These are phyloP conservation scores for Macrolepiota dolichaula DNA, from an alignment of 768 basidiomycete genomes.

Conservation along the genomic window DNA sequence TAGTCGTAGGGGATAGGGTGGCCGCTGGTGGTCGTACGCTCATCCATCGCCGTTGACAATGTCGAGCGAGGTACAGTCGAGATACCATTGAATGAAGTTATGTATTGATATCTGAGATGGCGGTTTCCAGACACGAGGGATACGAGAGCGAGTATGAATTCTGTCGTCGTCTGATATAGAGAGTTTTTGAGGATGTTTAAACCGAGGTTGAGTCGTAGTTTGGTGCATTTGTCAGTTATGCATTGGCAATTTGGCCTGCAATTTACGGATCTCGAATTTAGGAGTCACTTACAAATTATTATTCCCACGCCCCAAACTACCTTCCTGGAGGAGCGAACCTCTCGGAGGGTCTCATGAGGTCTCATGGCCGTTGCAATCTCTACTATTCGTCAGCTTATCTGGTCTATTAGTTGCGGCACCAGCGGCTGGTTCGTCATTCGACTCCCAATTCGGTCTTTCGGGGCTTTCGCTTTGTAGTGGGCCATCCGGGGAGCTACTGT, in stretches of 20 bases:
- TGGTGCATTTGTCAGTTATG: not conserved
- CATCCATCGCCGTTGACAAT: constrained; percentile 27
- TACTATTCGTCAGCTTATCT: too few relatives aligned
- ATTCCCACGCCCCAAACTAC: not conserved
- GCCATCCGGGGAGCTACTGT: too few relatives aligned
- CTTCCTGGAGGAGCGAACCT: too few relatives aligned
- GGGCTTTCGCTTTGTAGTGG: too few relatives aligned
- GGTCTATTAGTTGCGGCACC: too few relatives aligned
- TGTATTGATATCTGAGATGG: not conserved
- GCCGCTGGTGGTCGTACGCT: constrained; percentile 29
- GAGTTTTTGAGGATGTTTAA: too few relatives aligned
- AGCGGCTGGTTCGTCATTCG: too few relatives aligned
- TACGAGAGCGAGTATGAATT: not conserved
- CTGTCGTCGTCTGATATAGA: too few relatives aligned
- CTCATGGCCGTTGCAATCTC: too few relatives aligned
- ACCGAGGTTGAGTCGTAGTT: not conserved
- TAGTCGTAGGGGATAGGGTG: not conserved
- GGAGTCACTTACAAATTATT: not conserved
- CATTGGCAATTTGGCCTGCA: not conserved
- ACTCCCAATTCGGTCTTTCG: too few relatives aligned
- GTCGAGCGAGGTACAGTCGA: not conserved
- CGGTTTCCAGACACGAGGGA: not conserved
- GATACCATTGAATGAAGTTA: not conserved
- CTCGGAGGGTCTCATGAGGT: too few relatives aligned
- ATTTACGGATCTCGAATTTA: not conserved